Evolutionary conservation across 1,284 basidiomycete genomes (phyloP).

Genomic region (Cutaneotrichosporon mucoides): DNA sequence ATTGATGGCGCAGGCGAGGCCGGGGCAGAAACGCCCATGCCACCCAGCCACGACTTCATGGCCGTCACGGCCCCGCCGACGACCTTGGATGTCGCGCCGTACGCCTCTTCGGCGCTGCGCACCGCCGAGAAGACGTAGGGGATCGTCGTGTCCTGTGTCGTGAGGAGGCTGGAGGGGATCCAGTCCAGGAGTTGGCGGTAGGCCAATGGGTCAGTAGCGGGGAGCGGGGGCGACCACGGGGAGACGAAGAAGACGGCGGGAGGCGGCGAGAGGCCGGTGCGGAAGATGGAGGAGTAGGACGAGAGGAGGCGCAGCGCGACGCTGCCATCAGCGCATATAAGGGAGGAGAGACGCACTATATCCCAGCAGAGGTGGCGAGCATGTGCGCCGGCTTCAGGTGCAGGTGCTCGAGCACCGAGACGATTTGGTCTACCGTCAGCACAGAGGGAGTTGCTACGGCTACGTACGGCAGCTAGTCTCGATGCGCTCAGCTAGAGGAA

Average conservation of each 20-base stretch:
- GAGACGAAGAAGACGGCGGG: conserved; percentile 39
- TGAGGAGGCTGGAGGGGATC: conserved; percentile 41
- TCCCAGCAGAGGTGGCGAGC: conserved; percentile 39
- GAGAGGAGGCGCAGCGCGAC: conserved; percentile 39
- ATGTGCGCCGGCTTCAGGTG: conserved; percentile 34
- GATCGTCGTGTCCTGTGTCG: conserved; percentile 34
- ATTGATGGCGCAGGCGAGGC: neutral
- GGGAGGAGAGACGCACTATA: conserved; percentile 31
- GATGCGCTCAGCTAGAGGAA: conserved; percentile 35
- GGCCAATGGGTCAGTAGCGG: conserved; percentile 29
- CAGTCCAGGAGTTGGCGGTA: conserved; percentile 40
- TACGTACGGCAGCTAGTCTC: conserved; percentile 33
- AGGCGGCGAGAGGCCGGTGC: conserved; percentile 26
- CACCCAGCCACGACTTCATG: conserved; percentile 12
- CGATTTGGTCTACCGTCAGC: conserved; percentile 34
- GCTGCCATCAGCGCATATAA: conserved; percentile 14
- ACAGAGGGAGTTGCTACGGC: neutral
- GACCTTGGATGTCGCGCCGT: conserved; percentile 8
- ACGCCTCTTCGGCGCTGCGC: conserved; percentile 10
- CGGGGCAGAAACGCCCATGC: neutral
- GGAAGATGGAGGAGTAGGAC: conserved; percentile 27
- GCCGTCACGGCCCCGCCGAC: conserved; percentile 11
- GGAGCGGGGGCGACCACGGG: conserved; percentile 43
- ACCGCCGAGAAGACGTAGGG: conserved; percentile 18
- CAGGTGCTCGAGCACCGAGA: conserved; percentile 41